Base-by-base conservation (phyloP, 176 grass and related monocot genomes). In the Oropetium thomaeum region DNA sequence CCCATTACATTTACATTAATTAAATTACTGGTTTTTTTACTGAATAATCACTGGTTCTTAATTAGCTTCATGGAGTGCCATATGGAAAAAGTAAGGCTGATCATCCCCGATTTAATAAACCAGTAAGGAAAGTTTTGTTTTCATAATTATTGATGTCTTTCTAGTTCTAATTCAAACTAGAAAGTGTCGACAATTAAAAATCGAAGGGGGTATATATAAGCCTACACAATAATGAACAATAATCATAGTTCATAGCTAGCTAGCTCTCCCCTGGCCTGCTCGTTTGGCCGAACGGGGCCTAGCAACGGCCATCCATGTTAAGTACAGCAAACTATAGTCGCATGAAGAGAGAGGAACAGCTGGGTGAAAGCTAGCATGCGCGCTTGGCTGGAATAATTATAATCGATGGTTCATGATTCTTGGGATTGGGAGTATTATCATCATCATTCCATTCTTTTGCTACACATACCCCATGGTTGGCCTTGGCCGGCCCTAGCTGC, bases 381-480 rank as follows among this genome's bases (percentile, higher is more conserved):
- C 55, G 74, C 39, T 8, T 61, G 52, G 15, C 45, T 70, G 34
- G 55, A 55, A 69, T 79, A 67, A 58, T 78, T 78, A 67, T 78
- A 26, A 58, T 79, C 49, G 37, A 55, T 11, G 58, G 7, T 44
- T 49, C 81, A 77, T 73, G 75, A 62, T 84, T 44, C 11, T 82
- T 75, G 71, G n/a, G n/a, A n/a, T 83, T 83, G 71, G 81, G 71
- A 83, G 55, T 68, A 83, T 75, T 75, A 75, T 82, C 48, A 58
- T 75, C 65, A 83, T 75, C n/a, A 82, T 82, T 59, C 37, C 75
- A 45, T 37, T 44, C 37, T 35, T 35, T 41, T 59, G 71, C 53
- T 12, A 42, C 53, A n/a, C n/a, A n/a, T n/a, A n/a, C n/a, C n/a
- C n/a, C 71, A 60, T 74, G 71, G 34, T 57, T 73, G 70, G 70